A percentile compares a stretch with the other conserved stretches of the same genome.
Evolutionary conservation across 176 grass and related monocot species (phyloP).

Genomic region (Dendrocalamus sinicus): DNA sequence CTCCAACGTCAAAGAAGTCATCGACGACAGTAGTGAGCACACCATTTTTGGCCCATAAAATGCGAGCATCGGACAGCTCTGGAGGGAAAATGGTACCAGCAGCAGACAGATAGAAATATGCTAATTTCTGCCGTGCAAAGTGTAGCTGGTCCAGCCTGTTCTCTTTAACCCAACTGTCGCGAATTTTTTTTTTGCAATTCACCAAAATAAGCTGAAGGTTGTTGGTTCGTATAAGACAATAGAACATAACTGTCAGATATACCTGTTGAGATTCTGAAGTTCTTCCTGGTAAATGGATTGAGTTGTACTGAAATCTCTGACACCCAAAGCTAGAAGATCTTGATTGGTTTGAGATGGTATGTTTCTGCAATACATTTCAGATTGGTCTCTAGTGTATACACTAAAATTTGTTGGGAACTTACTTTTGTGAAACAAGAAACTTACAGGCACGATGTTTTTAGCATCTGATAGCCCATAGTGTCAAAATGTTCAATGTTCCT

Average conservation of each 20-base stretch:
- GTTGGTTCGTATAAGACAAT: neutral
- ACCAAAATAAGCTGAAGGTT: neutral
- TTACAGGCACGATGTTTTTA: slow-evolving; percentile 6
- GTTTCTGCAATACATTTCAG: slow-evolving; percentile 35
- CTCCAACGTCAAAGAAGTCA: slow-evolving; percentile 82
- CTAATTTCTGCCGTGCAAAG: slow-evolving; percentile 65
- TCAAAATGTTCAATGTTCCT: slow-evolving; percentile 20
- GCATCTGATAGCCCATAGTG: neutral
- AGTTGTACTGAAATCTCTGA: slow-evolving; percentile 54
- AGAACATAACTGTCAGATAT: neutral
- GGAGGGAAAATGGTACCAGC: slow-evolving; percentile 59
- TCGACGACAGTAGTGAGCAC: slow-evolving; percentile 70
- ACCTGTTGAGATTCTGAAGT: slow-evolving; percentile 58
- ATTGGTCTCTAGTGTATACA: neutral
- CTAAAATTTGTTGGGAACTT: neutral
- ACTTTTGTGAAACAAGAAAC: neutral
- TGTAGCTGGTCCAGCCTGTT: slow-evolving; percentile 57
- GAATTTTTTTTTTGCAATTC: neutral
- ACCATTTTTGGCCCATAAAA: slow-evolving; percentile 64
- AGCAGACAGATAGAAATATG: slow-evolving; percentile 62
- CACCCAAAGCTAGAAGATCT: slow-evolving; percentile 49
- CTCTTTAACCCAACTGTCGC: slow-evolving; percentile 70
- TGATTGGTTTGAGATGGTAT: slow-evolving; percentile 27
- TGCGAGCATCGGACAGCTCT: slow-evolving; percentile 59
- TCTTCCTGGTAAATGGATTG: slow-evolving; percentile 56